Base-by-base conservation (phyloP, 2,329 filamentous ascomycete genomes). In the Ophiostoma triangulosporum region DNA sequence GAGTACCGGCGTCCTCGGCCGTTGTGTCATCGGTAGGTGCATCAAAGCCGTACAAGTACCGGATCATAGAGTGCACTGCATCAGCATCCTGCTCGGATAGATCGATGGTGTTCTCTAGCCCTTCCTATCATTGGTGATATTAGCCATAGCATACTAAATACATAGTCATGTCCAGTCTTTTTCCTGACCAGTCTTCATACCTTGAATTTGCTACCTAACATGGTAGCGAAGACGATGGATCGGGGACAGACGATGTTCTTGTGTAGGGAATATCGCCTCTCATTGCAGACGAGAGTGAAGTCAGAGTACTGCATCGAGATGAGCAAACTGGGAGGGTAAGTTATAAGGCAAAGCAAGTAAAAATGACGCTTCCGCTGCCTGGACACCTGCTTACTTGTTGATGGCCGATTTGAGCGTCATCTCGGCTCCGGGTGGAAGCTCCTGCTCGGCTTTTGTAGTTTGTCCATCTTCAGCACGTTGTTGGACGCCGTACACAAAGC, bases 201-300 rank as follows among this genome's bases (percentile, higher is more conserved):
- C 43, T 48, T 26, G 24, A 53, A 36, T n/a, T n/a, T 12, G 32
- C 51, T 48, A 3, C 7, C 14, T 9, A 53, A 15, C 51, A 53
- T 53, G 7, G 51, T 27, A 12, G 12, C 15, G 15, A 53, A 53
- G 2, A 53, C 31, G 4, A 14, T 6, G 3, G 51, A 46, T 8
- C n/a, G 51, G n/a, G 51, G 32, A 15, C 51, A 48, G 12, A 53
- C 40, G n/a, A 53, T 38, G 6, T 24, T 31, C n/a, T 31, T 43
- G 32, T 53, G 51, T 15, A 53, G 11, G 14, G 22, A 14, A n/a
- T 48, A 53, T 6, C 1, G 12, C 7, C 32, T 3, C 3, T 9
- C 43, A 31, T 14, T 14, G 32, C 51, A 48, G 3, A 14, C n/a
- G 9, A 48, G 17, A 6, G 29, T 22, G 20, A 53, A 36, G 26